Conservation (phyloP, 176 grass and related monocot species). For the Elaeis guineensis region DNA sequence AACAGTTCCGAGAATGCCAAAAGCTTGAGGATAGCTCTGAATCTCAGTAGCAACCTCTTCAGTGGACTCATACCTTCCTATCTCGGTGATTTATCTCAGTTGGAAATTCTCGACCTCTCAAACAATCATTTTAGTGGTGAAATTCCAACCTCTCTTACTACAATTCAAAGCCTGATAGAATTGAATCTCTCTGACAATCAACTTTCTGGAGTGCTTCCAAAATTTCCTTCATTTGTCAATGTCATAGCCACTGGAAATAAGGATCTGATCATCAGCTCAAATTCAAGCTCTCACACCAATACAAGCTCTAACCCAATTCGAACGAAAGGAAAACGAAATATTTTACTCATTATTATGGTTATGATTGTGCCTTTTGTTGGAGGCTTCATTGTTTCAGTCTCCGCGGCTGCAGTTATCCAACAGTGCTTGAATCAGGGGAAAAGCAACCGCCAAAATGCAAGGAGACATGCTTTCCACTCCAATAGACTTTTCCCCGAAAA, state of each 20-base stretch:
- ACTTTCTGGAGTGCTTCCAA: constrained; percentile 39
- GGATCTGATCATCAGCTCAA: background rate
- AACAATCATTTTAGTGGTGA: constrained; percentile 46
- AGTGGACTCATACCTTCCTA: constrained; percentile 35
- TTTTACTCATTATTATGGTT: no score
- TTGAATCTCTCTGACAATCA: constrained; percentile 53
- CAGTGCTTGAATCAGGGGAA: no score
- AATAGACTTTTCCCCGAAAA: no score
- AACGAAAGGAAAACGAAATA: no score
- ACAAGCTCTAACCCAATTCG: no score
- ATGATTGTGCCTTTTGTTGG: no score
- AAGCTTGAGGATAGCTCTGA: constrained; percentile 24
- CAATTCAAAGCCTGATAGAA: background rate
- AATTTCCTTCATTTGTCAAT: background rate
- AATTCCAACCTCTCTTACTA: constrained; percentile 18
- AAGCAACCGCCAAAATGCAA: no score
- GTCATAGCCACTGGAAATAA: constrained; percentile 28
- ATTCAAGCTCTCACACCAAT: background rate
- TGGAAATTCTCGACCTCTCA: constrained; percentile 89
- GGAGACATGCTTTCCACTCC: no score
- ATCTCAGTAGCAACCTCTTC: constrained; percentile 58
- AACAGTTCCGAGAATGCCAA: constrained; percentile 38
- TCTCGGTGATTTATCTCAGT: background rate
- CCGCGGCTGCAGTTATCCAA: no score
- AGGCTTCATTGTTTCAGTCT: no score